Evolutionary conservation across 371 early-diverging fungal genomes (phyloP).

Genomic region (Haplosporangium sp.): DNA sequence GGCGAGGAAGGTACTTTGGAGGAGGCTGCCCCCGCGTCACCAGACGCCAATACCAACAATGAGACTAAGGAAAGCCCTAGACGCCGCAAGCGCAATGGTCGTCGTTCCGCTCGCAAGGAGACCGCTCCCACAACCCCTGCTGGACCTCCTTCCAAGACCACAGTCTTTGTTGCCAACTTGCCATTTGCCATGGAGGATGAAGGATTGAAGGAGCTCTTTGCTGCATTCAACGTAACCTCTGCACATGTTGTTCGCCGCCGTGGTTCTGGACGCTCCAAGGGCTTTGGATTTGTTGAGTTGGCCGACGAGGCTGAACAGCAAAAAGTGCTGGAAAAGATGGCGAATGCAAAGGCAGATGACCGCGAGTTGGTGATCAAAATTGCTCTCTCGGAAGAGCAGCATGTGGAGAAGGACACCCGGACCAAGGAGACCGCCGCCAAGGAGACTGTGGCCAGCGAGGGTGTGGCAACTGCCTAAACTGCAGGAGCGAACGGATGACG

Average conservation of each 20-base stretch:
- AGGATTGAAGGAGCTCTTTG: slow-evolving; percentile 79
- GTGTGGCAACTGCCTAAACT: background rate
- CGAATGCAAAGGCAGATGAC: slow-evolving; percentile 71
- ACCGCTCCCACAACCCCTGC: slow-evolving; percentile 20
- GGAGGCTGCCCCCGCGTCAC: slow-evolving; percentile 21
- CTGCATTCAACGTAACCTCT: slow-evolving; percentile 77
- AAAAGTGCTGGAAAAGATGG: slow-evolving; percentile 75
- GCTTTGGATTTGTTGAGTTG: slow-evolving; percentile 93
- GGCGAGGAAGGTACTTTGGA: slow-evolving; percentile 41
- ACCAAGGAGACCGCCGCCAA: slow-evolving; percentile 9
- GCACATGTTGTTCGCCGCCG: slow-evolving; percentile 76
- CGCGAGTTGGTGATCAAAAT: slow-evolving; percentile 80
- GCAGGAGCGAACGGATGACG: too few relatives aligned
- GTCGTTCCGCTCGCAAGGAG: slow-evolving; percentile 30
- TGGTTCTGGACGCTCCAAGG: slow-evolving; percentile 78
- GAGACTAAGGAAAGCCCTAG: slow-evolving; percentile 39
- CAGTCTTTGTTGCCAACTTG: slow-evolving; percentile 92
- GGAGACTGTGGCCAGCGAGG: too few relatives aligned
- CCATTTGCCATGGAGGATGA: slow-evolving; percentile 88
- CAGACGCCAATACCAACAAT: slow-evolving; percentile 22
- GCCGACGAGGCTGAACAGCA: slow-evolving; percentile 82
- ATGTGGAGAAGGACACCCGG: slow-evolving; percentile 11
- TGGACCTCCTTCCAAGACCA: slow-evolving; percentile 82
- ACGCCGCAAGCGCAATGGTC: slow-evolving; percentile 42
- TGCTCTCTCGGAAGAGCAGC: slow-evolving; percentile 70